Evolutionary conservation across 345 rosid genomes (phyloP).

Genomic region (Durio zibethinus): DNA sequence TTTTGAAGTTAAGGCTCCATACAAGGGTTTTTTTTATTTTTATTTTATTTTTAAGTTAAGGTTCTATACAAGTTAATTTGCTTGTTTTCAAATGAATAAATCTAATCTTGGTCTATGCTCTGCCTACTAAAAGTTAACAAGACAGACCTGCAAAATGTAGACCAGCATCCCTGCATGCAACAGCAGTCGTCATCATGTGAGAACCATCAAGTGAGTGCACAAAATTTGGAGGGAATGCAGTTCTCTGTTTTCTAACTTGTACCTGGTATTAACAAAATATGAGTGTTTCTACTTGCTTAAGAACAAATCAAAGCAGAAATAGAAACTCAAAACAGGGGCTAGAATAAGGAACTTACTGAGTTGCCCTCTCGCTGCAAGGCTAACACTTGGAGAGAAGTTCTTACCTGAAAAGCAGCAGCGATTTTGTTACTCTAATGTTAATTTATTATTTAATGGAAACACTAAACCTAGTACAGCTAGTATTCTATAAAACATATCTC

Average conservation of each 20-base stretch:
- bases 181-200: constrained; percentile 99
- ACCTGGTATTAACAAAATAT: constrained; percentile 43
- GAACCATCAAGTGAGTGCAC: constrained; percentile 96
- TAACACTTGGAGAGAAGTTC: constrained; percentile 89
- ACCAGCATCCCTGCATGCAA: constrained; percentile 90
- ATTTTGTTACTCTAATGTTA: constrained; percentile 18
- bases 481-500: background rate
- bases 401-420: constrained; percentile 55
- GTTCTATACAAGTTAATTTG: background rate
- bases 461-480: background rate
- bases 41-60: too few relatives aligned
- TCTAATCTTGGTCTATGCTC: constrained; percentile 7
- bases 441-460: constrained; percentile 7
- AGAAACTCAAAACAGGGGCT: constrained; percentile 8
- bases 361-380: constrained; percentile 82
- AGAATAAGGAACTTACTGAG: constrained; percentile 46
- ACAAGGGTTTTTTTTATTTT: too few relatives aligned
- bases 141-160: constrained; percentile 81
- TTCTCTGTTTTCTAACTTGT: constrained; percentile 77
- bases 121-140: background rate
- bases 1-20: background rate
- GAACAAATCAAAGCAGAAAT: background rate
- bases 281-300: background rate
- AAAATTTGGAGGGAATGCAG: constrained; percentile 97
- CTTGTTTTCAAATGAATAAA: background rate